A percentile compares a stretch with the other conserved stretches of the same genome.
Evolutionary conservation across 345 rosid species (phyloP).

Genomic region (Salix suchowensis): DNA sequence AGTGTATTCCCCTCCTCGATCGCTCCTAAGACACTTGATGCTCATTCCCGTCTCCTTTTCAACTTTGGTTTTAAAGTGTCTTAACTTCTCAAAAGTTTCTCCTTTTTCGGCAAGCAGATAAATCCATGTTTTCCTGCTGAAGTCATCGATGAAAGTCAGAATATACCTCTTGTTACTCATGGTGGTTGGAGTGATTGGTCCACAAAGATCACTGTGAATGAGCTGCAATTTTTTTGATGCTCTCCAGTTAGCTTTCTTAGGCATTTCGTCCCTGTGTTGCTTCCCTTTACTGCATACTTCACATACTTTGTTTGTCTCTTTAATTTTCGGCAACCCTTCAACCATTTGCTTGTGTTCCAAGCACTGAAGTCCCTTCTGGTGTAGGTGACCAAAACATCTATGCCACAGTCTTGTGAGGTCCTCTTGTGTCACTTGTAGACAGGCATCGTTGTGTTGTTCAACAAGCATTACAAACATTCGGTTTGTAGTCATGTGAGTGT

Average conservation of each 20-base stretch:
- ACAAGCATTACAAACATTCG: neutral
- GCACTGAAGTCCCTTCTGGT: neutral
- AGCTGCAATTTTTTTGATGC: neutral
- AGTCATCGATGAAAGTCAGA: neutral
- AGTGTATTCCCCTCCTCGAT: neutral
- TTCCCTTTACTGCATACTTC: neutral
- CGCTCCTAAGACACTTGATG: neutral
- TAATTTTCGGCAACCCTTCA: neutral
- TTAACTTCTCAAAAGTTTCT: neutral
- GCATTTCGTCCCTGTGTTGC: neutral
- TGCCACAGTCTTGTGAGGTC: neutral
- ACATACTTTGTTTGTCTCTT: neutral
- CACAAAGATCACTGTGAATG: slow-evolving; percentile 5
- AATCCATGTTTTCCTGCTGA: neutral
- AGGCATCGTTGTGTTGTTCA: neutral
- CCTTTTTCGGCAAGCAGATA: neutral
- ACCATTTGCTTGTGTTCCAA: neutral
- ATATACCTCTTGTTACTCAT: slow-evolving; percentile 1
- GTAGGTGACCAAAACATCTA: neutral
- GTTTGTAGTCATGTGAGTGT: neutral
- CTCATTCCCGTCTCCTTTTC: neutral
- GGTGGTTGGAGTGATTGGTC: neutral
- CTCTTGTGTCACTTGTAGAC: neutral
- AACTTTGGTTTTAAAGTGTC: neutral
- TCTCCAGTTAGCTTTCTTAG: slow-evolving; percentile 9